phyloP scores from a whole-genome alignment of 2,329 filamentous ascomycete genomes.

The Monilinia aucupariae region DNA sequence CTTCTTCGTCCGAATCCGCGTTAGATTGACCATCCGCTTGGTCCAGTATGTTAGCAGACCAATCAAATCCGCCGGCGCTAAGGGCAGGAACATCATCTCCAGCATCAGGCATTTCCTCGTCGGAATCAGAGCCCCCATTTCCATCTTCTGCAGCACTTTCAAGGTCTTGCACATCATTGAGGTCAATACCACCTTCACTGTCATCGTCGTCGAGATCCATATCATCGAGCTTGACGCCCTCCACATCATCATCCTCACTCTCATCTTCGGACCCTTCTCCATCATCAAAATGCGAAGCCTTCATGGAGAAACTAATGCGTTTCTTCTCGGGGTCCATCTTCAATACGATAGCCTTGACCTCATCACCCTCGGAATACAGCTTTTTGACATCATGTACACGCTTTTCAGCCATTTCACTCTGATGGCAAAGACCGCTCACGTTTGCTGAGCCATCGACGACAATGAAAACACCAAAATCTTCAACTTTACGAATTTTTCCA shows the following conservation, averaged over 20 bases:
- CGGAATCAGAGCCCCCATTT: conserved; percentile 26
- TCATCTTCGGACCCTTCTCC: conserved; percentile 46
- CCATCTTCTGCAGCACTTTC: conserved; percentile 35
- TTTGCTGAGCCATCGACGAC: conserved; percentile 81
- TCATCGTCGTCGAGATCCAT: conserved; percentile 45
- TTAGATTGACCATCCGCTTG: conserved; percentile 39
- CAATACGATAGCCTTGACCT: conserved; percentile 86
- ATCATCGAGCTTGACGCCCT: conserved; percentile 40
- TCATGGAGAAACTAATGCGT: conserved; percentile 83
- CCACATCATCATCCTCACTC: conserved; percentile 43
- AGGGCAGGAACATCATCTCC: conserved; percentile 47
- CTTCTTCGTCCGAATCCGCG: conserved; percentile 43
- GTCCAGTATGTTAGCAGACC: conserved; percentile 67
- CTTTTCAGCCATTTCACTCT: conserved; percentile 84
- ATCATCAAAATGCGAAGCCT: conserved; percentile 81
- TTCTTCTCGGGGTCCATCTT: conserved; percentile 69
- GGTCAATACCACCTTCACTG: conserved; percentile 35
- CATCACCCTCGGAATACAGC: conserved; percentile 83
- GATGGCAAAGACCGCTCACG: conserved; percentile 88
- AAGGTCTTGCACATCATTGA: conserved; percentile 39
- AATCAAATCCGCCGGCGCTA: conserved; percentile 76
- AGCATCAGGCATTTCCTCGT: conserved; percentile 35
- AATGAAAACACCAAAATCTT: conserved; percentile 93
- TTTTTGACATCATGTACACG: conserved; percentile 78
- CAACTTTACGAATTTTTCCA: conserved; percentile 86